These are phyloP conservation scores for Ophiostoma sp. DNA, from an alignment of 2,329 filamentous ascomycete species.

Conservation along the genomic window DNA sequence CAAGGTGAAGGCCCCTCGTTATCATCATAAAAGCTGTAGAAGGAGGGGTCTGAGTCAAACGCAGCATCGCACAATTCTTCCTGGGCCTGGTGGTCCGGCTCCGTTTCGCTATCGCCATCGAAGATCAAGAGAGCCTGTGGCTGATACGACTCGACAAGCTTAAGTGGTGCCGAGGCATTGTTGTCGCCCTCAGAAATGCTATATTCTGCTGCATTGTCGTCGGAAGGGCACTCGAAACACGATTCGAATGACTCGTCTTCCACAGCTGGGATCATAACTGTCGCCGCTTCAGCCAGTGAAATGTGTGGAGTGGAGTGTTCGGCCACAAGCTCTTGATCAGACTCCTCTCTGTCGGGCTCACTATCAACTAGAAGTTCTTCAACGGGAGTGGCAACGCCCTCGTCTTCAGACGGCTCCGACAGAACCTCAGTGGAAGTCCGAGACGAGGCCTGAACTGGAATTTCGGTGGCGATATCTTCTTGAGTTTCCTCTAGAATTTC, in stretches of 20 bases:
- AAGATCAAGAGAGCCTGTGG: background rate
- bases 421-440: no score
- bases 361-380: no score
- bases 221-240: background rate
- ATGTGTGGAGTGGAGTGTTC: background rate
- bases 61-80: background rate
- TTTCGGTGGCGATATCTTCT: no score
- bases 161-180: background rate
- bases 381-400: no score
- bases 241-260: background rate
- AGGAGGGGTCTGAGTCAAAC: background rate
- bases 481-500: no score
- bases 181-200: background rate
- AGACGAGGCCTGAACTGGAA: no score
- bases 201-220: background rate
- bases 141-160: background rate
- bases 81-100: background rate
- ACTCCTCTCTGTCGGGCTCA: no score
- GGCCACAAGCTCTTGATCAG: background rate
- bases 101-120: background rate
- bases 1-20: background rate
- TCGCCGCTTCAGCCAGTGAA: background rate
- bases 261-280: background rate
- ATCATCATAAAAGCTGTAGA: slow-evolving; percentile 4
- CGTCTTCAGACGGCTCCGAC: no score